Percentiles rank a stretch among this genome's conserved stretches.
phyloP scores from a whole-genome alignment of 352 stramenopile genomes.

The Phytophthora pini region DNA sequence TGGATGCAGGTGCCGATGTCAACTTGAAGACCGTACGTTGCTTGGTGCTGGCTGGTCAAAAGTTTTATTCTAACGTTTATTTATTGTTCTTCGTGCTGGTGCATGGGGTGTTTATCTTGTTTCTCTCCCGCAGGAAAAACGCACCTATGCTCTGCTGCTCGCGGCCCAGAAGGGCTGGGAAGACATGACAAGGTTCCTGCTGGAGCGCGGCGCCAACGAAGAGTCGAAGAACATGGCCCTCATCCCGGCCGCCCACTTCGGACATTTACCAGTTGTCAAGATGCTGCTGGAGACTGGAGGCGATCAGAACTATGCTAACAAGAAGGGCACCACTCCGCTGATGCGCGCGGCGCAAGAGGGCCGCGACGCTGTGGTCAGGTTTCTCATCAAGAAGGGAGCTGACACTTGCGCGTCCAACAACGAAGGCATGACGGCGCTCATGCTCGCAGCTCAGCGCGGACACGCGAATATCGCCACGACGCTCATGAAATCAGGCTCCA shows the following conservation, averaged over 20 bases:
- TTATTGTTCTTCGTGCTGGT: slow-evolving; percentile 13
- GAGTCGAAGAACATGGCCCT: slow-evolving; percentile 89
- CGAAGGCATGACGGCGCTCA: slow-evolving; percentile 89
- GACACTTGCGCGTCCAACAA: slow-evolving; percentile 84
- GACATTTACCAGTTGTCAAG: slow-evolving; percentile 75
- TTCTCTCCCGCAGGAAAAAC: slow-evolving; percentile 66
- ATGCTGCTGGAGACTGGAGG: slow-evolving; percentile 74
- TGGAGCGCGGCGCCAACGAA: slow-evolving; percentile 70
- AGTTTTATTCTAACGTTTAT: slow-evolving; percentile 9
- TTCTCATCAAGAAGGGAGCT: slow-evolving; percentile 73
- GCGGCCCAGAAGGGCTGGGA: slow-evolving; percentile 83
- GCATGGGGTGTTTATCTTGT: slow-evolving; percentile 6
- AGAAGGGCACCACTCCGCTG: slow-evolving; percentile 87
- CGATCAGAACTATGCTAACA: slow-evolving; percentile 87
- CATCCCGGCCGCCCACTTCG: slow-evolving; percentile 86
- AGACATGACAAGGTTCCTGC: slow-evolving; percentile 72
- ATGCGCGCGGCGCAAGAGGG: slow-evolving; percentile 90
- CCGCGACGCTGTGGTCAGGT: slow-evolving; percentile 76
- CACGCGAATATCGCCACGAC: slow-evolving; percentile 84
- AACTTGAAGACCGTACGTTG: slow-evolving; percentile 81
- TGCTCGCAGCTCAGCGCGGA: slow-evolving; percentile 84
- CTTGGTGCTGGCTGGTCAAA: neutral
- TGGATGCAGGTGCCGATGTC: slow-evolving; percentile 78
- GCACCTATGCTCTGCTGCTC: slow-evolving; percentile 81
- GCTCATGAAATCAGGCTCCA: slow-evolving; percentile 80